Evolutionary conservation across 331 rosid species (phyloP).

Genomic region (Saraca asoca): DNA sequence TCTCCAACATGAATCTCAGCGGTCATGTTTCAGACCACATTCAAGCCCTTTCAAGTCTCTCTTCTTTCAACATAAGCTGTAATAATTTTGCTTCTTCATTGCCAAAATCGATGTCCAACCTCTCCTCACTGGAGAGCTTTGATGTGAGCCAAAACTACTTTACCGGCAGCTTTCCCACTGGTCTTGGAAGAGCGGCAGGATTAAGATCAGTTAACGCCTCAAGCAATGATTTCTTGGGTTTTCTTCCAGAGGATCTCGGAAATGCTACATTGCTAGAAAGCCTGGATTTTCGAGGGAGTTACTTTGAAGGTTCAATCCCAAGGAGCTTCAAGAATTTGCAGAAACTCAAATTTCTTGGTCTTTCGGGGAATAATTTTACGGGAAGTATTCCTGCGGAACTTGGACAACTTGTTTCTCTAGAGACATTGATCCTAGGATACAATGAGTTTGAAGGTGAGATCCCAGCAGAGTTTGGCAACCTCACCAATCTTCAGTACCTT

Average conservation of each 20-base stretch:
- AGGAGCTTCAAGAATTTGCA: slow-evolving; percentile 57
- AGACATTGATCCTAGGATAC: slow-evolving; percentile 80
- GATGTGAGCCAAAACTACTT: slow-evolving; percentile 86
- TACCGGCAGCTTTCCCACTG: slow-evolving; percentile 66
- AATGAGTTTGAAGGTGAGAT: slow-evolving; percentile 73
- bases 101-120: slow-evolving; percentile 61
- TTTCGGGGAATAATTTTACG: slow-evolving; percentile 77
- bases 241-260: slow-evolving; percentile 79
- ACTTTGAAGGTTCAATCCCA: slow-evolving; percentile 77
- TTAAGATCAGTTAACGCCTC: slow-evolving; percentile 69
- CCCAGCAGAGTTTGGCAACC: slow-evolving; percentile 78
- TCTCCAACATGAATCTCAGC: slow-evolving; percentile 78
- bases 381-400: slow-evolving; percentile 67
- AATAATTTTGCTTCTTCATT: slow-evolving; percentile 60
- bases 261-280: slow-evolving; percentile 65
- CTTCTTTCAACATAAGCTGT: slow-evolving; percentile 57
- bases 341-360: slow-evolving; percentile 78
- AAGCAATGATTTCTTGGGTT: slow-evolving; percentile 72
- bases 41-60: slow-evolving; percentile 54
- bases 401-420: slow-evolving; percentile 66
- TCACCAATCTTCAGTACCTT: slow-evolving; percentile 75
- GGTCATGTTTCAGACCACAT: slow-evolving; percentile 63
- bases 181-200: slow-evolving; percentile 60
- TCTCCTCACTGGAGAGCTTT: slow-evolving; percentile 59
- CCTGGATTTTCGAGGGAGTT: slow-evolving; percentile 84